These are phyloP conservation scores for Saccharomycopsis selenospora DNA, from an alignment of 805 yeast genomes.

Conservation along the genomic window DNA sequence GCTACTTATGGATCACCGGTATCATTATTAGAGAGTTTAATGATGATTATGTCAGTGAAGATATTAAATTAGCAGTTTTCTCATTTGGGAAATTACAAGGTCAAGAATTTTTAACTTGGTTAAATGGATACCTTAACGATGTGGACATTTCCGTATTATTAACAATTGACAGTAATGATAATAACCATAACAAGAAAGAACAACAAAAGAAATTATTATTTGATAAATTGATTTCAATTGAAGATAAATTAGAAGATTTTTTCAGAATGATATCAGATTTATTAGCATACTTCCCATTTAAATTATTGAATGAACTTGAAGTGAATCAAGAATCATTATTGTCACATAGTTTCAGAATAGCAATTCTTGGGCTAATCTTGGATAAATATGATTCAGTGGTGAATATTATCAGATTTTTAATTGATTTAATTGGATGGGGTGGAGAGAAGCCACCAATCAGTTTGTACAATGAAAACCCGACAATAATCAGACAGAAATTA, in stretches of 20 bases:
- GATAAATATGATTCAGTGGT: constrained; percentile 67
- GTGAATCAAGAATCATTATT: constrained; percentile 28
- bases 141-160: constrained; percentile 4
- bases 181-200: not conserved
- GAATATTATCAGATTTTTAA: constrained; percentile 65
- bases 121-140: constrained; percentile 5
- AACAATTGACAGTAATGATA: not conserved
- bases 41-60: constrained; percentile 43
- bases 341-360: constrained; percentile 48
- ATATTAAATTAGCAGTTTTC: constrained; percentile 58
- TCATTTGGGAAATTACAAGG: constrained; percentile 42
- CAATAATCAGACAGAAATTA: constrained; percentile 44
- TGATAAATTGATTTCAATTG: constrained; percentile 23
- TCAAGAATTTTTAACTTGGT: constrained; percentile 13
- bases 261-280: constrained; percentile 74
- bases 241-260: constrained; percentile 81
- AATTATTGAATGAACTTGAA: constrained; percentile 30
- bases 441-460: constrained; percentile 74
- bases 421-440: constrained; percentile 84
- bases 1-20: constrained; percentile 88
- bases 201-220: constrained; percentile 1
- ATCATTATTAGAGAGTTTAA: constrained; percentile 65
- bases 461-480: constrained; percentile 47
- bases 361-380: constrained; percentile 46
- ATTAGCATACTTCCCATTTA: constrained; percentile 56